Conservation (phyloP, 495 filamentous ascomycete species). For the Glutinoglossum americanum region DNA sequence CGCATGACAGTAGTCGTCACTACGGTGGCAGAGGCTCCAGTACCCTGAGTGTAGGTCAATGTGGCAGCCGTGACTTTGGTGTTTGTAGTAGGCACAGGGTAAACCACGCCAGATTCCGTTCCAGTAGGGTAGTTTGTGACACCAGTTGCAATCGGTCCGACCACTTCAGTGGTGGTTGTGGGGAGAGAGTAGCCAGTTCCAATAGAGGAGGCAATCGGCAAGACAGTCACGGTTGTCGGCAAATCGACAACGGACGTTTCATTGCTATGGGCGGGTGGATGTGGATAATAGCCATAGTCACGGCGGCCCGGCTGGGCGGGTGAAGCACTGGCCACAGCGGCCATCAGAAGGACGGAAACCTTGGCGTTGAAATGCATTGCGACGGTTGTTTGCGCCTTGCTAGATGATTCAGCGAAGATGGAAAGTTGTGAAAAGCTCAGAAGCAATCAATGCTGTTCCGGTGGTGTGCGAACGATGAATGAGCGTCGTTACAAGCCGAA, state of each 20-base stretch:
- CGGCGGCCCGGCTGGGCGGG: background rate
- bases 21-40: slow-evolving; percentile 29
- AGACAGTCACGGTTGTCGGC: too few relatives aligned
- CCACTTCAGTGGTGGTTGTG: too few relatives aligned
- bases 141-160: too few relatives aligned
- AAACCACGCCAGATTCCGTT: too few relatives aligned
- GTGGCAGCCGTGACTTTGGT: background rate
- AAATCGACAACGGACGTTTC: background rate
- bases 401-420: background rate
- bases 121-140: too few relatives aligned
- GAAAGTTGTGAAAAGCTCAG: background rate
- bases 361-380: background rate
- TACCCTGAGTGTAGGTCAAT: slow-evolving; percentile 19
- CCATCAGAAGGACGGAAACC: background rate
- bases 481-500: background rate
- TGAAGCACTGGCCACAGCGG: background rate
- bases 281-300: background rate
- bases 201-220: too few relatives aligned
- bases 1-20: slow-evolving; percentile 34
- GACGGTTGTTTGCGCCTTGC: too few relatives aligned
- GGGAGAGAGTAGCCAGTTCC: too few relatives aligned
- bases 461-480: background rate
- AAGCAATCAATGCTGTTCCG: background rate
- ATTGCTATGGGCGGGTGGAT: background rate
- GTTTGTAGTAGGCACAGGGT: background rate